These are phyloP conservation scores for Lolium multiflorum DNA, from an alignment of 176 grass and related monocot genomes.

Conservation along the genomic window DNA sequence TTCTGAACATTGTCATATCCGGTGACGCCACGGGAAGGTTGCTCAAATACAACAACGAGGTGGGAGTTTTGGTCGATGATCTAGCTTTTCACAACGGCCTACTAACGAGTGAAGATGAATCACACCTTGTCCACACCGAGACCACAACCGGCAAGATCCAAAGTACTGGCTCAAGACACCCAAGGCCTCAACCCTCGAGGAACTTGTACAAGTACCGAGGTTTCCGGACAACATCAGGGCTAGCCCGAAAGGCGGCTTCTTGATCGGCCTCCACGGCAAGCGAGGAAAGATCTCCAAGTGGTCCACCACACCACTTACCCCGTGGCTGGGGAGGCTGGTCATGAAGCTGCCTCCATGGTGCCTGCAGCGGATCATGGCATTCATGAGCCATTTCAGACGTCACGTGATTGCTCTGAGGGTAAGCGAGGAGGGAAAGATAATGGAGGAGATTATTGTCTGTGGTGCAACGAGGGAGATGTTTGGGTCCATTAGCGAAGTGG, in stretches of 20 bases:
- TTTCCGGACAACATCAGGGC: constrained; percentile 74
- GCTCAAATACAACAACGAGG: constrained; percentile 52
- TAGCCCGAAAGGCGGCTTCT: constrained; percentile 72
- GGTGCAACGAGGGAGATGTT: constrained; percentile 1
- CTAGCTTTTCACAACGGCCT: constrained; percentile 72
- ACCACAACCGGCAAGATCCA: constrained; percentile 63
- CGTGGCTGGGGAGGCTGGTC: constrained; percentile 32
- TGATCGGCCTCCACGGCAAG: constrained; percentile 58
- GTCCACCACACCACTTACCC: constrained; percentile 43
- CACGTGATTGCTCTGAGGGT: constrained; percentile 48
- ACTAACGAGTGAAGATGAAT: constrained; percentile 52
- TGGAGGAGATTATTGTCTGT: constrained; percentile 35
- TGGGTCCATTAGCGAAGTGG: constrained; percentile 46
- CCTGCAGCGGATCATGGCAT: neutral
- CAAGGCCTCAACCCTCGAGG: constrained; percentile 18
- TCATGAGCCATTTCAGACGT: constrained; percentile 19
- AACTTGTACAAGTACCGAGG: constrained; percentile 37
- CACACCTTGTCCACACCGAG: constrained; percentile 59
- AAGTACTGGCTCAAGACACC: constrained; percentile 54
- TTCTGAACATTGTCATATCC: constrained; percentile 58
- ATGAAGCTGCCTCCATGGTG: neutral
- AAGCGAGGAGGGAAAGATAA: constrained; percentile 42
- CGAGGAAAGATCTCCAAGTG: constrained; percentile 47
- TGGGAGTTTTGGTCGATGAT: constrained; percentile 51
- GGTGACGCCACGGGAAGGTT: constrained; percentile 60